A percentile compares a stretch with the other conserved stretches of the same genome.
Evolutionary conservation across 1,284 basidiomycete genomes (phyloP).

Genomic region (Irpex sp.): DNA sequence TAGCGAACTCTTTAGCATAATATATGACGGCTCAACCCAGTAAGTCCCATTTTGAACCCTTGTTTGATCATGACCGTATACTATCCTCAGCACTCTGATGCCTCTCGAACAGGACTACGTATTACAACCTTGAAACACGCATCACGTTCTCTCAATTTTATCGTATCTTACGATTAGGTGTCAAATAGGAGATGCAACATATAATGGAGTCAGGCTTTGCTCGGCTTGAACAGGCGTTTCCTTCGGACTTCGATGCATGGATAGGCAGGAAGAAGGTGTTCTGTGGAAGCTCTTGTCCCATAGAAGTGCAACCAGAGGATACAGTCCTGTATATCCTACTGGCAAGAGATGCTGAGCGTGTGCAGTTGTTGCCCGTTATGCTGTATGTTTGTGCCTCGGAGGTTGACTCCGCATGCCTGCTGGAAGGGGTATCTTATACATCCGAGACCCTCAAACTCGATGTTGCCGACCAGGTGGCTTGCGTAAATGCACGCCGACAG

Average conservation of each 20-base stretch:
- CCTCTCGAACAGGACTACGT: too few relatives aligned
- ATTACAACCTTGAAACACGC: not conserved
- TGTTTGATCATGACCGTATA: too few relatives aligned
- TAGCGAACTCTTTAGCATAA: too few relatives aligned
- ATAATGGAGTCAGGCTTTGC: not conserved
- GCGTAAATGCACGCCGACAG: not conserved
- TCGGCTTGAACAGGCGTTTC: not conserved
- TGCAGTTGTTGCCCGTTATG: not conserved
- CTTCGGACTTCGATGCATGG: not conserved
- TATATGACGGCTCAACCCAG: too few relatives aligned
- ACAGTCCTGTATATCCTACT: conserved; percentile 6
- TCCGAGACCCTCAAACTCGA: not conserved
- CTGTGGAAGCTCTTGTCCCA: not conserved
- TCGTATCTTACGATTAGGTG: not conserved
- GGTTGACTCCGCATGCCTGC: not conserved
- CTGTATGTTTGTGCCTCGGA: not conserved
- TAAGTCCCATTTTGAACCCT: too few relatives aligned
- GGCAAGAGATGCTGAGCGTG: not conserved
- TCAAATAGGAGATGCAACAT: not conserved
- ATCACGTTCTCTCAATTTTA: not conserved
- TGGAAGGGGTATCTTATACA: not conserved
- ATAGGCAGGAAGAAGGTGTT: not conserved
- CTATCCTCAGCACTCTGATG: too few relatives aligned
- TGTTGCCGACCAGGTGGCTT: not conserved
- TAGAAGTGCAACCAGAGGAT: not conserved